Conservation (phyloP, 169 alveolate species). For the Eimeria sp. region DNA sequence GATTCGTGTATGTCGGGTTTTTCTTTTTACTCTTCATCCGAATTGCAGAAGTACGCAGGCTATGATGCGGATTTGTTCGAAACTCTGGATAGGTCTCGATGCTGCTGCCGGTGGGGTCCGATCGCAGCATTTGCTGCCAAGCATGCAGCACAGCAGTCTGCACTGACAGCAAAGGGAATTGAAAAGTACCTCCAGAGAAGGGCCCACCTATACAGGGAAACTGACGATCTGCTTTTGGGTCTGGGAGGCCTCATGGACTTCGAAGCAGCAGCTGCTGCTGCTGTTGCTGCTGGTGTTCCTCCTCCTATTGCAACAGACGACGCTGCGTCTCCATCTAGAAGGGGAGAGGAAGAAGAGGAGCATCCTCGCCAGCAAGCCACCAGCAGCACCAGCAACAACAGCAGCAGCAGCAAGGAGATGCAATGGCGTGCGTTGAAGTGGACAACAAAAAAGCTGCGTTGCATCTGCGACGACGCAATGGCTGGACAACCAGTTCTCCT, state of each 20-base stretch:
- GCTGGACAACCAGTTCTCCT: neutral
- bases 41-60: neutral
- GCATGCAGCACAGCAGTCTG: constrained; percentile 40
- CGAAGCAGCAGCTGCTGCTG: constrained; percentile 64
- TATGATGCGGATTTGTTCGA: constrained; percentile 54
- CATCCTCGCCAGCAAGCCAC: neutral
- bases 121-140: constrained; percentile 46
- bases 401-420: constrained; percentile 38
- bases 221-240: constrained; percentile 26
- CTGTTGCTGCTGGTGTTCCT: constrained; percentile 36
- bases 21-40: neutral
- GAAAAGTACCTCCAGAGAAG: neutral
- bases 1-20: neutral
- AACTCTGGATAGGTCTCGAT: neutral
- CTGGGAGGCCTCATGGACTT: constrained; percentile 43
- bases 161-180: constrained; percentile 34
- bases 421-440: constrained; percentile 58
- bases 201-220: constrained; percentile 20
- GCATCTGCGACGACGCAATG: constrained; percentile 30
- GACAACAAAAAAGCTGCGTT: constrained; percentile 44
- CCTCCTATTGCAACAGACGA: neutral
- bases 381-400: constrained; percentile 27
- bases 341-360: neutral
- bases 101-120: constrained; percentile 46
- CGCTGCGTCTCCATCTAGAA: neutral